Base-by-base conservation (phyloP, 2,329 filamentous ascomycete species). In the Chalaropsis ovoidea region DNA sequence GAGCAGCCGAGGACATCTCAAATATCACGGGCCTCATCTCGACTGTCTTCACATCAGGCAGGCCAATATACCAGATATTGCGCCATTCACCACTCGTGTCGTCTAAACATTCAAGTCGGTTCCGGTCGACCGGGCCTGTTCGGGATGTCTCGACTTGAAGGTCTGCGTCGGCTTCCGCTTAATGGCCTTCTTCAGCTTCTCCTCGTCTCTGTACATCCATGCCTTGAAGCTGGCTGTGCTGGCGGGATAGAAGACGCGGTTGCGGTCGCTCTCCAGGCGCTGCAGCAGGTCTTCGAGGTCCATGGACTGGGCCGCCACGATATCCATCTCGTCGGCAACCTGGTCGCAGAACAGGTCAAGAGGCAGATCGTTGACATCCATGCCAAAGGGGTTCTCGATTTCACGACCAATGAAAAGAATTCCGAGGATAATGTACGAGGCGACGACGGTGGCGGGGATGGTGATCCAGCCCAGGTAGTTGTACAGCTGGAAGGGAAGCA, bases 331-430 rank as follows among this genome's bases (percentile, higher is more conserved):
- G 41, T 81, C 75, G 24, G 86, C 83, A 52, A 94, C 80, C 71
- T 91, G 87, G 45, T 86, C 81, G 76, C 89, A 94, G 78, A 86
- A 95, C 15, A 80, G 77, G 72, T 93, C 89, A 2, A 92, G 79
- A 0, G 87, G 87, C 52, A 92, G 76, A 74, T 94, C 89, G 72
- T 94, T 94, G 70, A 92, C 89, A 69, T 94, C 89, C 69, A 85
- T 80, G 66, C 89, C 89, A 73, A 94, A 94, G 5, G 89, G 89
- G 71, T 94, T 90, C 74, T 94, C 89, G 69, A 94, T 88, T 75
- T 94, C 89, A 69, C 84, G 84, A 47, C 89, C 89, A 71, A 93
- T 93, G 69, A 81, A 77, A 41, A 81, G 77, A 58, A 94, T 83
- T 27, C 88, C 88, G 67, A 94, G 82, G 73, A 94, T 93, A 70